These are phyloP conservation scores for Thraustotheca clavata DNA, from an alignment of 352 stramenopile genomes.

Conservation along the genomic window DNA sequence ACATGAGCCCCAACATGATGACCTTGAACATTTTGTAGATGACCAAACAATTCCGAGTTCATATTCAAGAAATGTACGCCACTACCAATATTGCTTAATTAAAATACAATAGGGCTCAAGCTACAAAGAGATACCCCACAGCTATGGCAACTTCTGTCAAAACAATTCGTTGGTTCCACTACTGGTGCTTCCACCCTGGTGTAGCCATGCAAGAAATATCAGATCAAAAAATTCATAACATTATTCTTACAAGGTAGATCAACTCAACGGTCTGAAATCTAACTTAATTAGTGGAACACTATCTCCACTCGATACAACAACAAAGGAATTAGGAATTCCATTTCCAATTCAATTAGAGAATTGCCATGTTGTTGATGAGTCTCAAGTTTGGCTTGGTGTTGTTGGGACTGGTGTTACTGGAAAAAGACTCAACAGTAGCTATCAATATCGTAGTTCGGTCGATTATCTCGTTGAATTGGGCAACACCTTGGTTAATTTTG, in stretches of 20 bases:
- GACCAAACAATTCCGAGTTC: slow-evolving; percentile 73
- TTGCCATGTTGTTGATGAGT: slow-evolving; percentile 92
- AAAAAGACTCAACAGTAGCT: slow-evolving; percentile 92
- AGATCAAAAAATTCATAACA: slow-evolving; percentile 84
- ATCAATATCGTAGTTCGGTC: slow-evolving; percentile 87
- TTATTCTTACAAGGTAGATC: slow-evolving; percentile 73
- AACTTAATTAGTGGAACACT: slow-evolving; percentile 88
- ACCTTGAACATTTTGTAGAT: slow-evolving; percentile 28
- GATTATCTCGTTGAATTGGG: slow-evolving; percentile 95
- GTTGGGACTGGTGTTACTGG: slow-evolving; percentile 90
- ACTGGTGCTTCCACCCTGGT: slow-evolving; percentile 98
- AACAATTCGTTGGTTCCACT: slow-evolving; percentile 88
- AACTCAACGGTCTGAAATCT: neutral
- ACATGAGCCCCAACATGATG: neutral
- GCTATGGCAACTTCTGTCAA: slow-evolving; percentile 24
- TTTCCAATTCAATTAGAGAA: slow-evolving; percentile 97
- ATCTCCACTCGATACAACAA: slow-evolving; percentile 93
- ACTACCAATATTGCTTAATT: neutral
- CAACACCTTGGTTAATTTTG: slow-evolving; percentile 93
- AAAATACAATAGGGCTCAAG: neutral
- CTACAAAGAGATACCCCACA: neutral
- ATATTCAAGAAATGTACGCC: slow-evolving; percentile 69
- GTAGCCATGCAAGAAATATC: slow-evolving; percentile 95
- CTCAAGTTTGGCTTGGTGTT: slow-evolving; percentile 86
- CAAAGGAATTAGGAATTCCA: slow-evolving; percentile 93